Evolutionary conservation across 2,329 filamentous ascomycete genomes (phyloP).

Genomic region (Aspergillus fructus): DNA sequence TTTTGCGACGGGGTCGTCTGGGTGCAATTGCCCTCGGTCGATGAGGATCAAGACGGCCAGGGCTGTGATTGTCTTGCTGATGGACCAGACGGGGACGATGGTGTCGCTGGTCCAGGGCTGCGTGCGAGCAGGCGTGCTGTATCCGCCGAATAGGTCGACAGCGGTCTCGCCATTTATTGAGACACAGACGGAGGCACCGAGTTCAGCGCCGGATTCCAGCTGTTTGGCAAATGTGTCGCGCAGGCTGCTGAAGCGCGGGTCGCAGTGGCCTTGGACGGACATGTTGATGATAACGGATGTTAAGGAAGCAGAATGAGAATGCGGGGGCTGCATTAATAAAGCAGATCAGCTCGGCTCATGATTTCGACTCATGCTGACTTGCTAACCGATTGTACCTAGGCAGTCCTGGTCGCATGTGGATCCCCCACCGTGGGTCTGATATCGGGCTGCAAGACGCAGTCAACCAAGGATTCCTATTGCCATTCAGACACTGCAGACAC

Average conservation of each 20-base stretch:
- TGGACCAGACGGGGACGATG: constrained; percentile 43
- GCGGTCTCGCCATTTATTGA: constrained; percentile 43
- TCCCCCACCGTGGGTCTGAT: too few species aligned
- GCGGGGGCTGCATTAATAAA: too few species aligned
- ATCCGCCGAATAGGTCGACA: constrained; percentile 49
- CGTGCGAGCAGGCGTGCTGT: constrained; percentile 29
- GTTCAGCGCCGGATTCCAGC: constrained; percentile 41
- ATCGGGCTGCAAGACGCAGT: too few species aligned
- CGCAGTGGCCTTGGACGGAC: constrained; percentile 37
- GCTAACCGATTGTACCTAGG: too few species aligned
- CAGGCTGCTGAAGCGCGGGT: constrained; percentile 38
- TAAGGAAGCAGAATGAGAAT: too few species aligned
- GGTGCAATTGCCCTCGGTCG: constrained; percentile 39
- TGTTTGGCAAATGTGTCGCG: constrained; percentile 34
- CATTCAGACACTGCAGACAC: too few species aligned
- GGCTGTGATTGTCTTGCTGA: constrained; percentile 40
- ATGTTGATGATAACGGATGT: constrained; percentile 11
- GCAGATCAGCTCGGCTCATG: too few species aligned
- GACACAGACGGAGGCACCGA: constrained; percentile 48
- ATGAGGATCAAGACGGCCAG: constrained; percentile 42
- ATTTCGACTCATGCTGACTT: too few species aligned
- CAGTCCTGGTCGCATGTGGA: too few species aligned
- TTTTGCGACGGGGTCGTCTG: constrained; percentile 38
- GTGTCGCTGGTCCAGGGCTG: constrained; percentile 43
- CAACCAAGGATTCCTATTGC: too few species aligned